Percentiles rank a stretch among this genome's conserved stretches.
These are phyloP conservation scores for Ajuga chamaepitys DNA, from an alignment of 257 asterid species.

Conservation along the genomic window DNA sequence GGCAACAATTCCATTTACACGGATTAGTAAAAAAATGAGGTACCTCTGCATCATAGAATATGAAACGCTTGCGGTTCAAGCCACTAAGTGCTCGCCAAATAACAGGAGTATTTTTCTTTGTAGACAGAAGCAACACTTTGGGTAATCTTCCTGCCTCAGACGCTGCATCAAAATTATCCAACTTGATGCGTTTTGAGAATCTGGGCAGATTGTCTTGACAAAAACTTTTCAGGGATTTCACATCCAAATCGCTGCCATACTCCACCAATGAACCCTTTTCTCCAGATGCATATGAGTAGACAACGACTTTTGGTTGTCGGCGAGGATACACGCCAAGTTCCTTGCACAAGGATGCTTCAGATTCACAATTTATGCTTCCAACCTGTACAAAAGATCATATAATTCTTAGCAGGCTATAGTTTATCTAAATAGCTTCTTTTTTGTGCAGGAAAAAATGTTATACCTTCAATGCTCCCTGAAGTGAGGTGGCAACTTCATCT, in stretches of 20 bases:
- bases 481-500: constrained; percentile 42
- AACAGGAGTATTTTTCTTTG: constrained; percentile 81
- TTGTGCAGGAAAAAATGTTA: neutral
- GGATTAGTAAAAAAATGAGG: neutral
- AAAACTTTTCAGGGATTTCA: constrained; percentile 52
- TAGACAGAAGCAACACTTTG: constrained; percentile 72
- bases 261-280: constrained; percentile 66
- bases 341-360: constrained; percentile 67
- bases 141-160: constrained; percentile 51
- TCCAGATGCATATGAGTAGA: constrained; percentile 49
- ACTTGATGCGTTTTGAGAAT: constrained; percentile 66
- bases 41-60: constrained; percentile 83
- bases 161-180: constrained; percentile 37
- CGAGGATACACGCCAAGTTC: constrained; percentile 59
- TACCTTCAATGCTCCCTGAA: constrained; percentile 87
- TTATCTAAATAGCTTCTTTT: neutral
- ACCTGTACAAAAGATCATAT: constrained; percentile 33
- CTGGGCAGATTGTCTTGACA: constrained; percentile 74
- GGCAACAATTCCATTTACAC: neutral
- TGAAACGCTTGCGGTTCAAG: constrained; percentile 53
- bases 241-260: constrained; percentile 58
- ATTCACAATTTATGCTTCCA: constrained; percentile 71
- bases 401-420: neutral
- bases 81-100: constrained; percentile 95
- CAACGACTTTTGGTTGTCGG: constrained; percentile 52